These are phyloP conservation scores for Monosporascus cannonballus DNA, from an alignment of 2,329 filamentous ascomycete species.

Conservation along the genomic window DNA sequence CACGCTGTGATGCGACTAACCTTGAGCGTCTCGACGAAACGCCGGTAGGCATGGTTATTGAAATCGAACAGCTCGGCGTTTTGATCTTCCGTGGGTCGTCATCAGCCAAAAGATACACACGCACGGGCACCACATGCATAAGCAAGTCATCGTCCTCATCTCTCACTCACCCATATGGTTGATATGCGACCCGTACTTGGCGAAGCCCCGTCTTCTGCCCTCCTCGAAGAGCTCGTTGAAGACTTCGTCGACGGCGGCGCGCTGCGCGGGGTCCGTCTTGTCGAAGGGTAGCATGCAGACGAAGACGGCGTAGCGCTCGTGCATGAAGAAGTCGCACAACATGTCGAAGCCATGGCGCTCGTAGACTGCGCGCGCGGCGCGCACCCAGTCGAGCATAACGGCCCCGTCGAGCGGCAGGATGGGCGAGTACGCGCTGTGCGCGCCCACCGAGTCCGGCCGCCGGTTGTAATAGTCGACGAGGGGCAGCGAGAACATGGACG, in stretches of 20 bases:
- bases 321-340: slow-evolving; percentile 43
- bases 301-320: slow-evolving; percentile 38
- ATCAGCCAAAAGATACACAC: neutral
- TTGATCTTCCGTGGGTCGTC: slow-evolving; percentile 20
- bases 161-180: slow-evolving; percentile 31
- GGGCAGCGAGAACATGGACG: slow-evolving; percentile 29
- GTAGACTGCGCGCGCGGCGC: slow-evolving; percentile 33
- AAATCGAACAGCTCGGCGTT: slow-evolving; percentile 33
- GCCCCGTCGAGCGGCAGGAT: slow-evolving; percentile 32
- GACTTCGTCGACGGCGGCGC: slow-evolving; percentile 27
- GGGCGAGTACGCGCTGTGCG: slow-evolving; percentile 32
- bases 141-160: too few relatives aligned
- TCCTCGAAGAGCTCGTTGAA: slow-evolving; percentile 28
- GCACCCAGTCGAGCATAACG: slow-evolving; percentile 35
- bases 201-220: slow-evolving; percentile 29
- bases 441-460: slow-evolving; percentile 22
- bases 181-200: slow-evolving; percentile 32
- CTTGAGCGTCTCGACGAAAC: slow-evolving; percentile 33
- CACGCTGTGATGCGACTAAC: slow-evolving; percentile 12
- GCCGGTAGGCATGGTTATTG: slow-evolving; percentile 30
- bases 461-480: slow-evolving; percentile 30
- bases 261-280: slow-evolving; percentile 33
- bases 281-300: slow-evolving; percentile 44
- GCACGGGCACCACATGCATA: neutral
- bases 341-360: slow-evolving; percentile 36